Evolutionary conservation across 305 asterid genomes (phyloP).

Genomic region (Withania somnifera): DNA sequence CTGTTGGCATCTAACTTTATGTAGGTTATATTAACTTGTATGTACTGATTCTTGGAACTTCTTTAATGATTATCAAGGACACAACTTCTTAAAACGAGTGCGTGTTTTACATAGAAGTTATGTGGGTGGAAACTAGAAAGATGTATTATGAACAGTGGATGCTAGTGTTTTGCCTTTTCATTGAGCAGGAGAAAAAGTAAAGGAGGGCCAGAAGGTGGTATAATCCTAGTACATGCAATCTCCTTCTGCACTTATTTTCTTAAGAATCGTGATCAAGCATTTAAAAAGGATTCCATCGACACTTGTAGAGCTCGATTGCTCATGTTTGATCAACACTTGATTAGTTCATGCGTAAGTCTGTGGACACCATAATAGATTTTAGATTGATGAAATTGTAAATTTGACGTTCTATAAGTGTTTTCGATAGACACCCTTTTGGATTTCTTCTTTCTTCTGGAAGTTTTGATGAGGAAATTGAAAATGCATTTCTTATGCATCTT

Average conservation of each 20-base stretch:
- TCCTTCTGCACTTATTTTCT: neutral
- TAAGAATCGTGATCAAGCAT: neutral
- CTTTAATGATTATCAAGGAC: neutral
- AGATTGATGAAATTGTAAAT: neutral
- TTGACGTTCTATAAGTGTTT: neutral
- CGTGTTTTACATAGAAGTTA: neutral
- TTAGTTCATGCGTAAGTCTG: neutral
- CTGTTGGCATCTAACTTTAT: neutral
- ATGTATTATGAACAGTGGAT: neutral
- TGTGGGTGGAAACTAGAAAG: neutral
- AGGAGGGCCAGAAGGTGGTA: neutral
- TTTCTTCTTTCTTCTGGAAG: neutral
- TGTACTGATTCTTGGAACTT: no score
- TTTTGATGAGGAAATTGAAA: neutral
- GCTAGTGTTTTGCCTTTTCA: neutral
- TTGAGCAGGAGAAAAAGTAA: neutral
- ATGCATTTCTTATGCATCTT: neutral
- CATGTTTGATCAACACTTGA: neutral
- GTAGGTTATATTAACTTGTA: neutral
- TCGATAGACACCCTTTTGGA: neutral
- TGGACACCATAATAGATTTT: neutral
- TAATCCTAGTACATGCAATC: neutral
- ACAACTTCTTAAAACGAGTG: neutral
- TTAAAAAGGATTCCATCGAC: neutral
- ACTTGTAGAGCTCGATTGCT: neutral